These are phyloP conservation scores for Trametes versicolor DNA, from an alignment of 1,284 basidiomycete species.

Conservation along the genomic window DNA sequence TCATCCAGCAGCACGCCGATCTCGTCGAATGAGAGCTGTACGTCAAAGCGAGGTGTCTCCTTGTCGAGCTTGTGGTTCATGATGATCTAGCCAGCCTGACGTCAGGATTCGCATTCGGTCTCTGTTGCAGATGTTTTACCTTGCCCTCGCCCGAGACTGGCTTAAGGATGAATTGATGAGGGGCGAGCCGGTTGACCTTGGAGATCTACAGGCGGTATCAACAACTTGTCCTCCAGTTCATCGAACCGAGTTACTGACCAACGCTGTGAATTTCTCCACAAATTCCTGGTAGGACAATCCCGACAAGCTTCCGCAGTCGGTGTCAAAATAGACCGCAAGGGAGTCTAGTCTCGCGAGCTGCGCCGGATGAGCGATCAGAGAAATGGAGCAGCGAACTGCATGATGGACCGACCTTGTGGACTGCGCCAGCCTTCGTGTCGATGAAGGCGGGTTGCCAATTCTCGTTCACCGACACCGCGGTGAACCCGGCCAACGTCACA, in stretches of 20 bases:
- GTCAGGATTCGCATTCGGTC: slow-evolving; percentile 6
- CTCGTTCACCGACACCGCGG: slow-evolving; percentile 93
- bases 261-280: slow-evolving; percentile 81
- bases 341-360: slow-evolving; percentile 90
- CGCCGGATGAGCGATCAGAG: not conserved
- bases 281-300: slow-evolving; percentile 75
- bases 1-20: slow-evolving; percentile 95
- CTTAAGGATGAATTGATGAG: slow-evolving; percentile 96
- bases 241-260: slow-evolving; percentile 58
- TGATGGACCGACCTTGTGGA: slow-evolving; percentile 80
- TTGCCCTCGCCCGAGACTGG: slow-evolving; percentile 97
- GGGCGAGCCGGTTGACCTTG: slow-evolving; percentile 57
- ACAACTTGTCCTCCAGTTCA: slow-evolving; percentile 1
- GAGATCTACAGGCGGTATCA: slow-evolving; percentile 64
- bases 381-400: too few species aligned
- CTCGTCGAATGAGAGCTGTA: slow-evolving; percentile 92
- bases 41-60: slow-evolving; percentile 87
- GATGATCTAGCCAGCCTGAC: slow-evolving; percentile 62
- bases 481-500: slow-evolving; percentile 91
- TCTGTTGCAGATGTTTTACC: slow-evolving; percentile 51
- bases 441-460: slow-evolving; percentile 97
- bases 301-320: slow-evolving; percentile 87
- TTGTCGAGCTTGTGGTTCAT: slow-evolving; percentile 85
- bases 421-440: slow-evolving; percentile 87
- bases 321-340: slow-evolving; percentile 96